Conservation (phyloP, 495 filamentous ascomycete species). For the Lasiosphaeriaceae sp. region DNA sequence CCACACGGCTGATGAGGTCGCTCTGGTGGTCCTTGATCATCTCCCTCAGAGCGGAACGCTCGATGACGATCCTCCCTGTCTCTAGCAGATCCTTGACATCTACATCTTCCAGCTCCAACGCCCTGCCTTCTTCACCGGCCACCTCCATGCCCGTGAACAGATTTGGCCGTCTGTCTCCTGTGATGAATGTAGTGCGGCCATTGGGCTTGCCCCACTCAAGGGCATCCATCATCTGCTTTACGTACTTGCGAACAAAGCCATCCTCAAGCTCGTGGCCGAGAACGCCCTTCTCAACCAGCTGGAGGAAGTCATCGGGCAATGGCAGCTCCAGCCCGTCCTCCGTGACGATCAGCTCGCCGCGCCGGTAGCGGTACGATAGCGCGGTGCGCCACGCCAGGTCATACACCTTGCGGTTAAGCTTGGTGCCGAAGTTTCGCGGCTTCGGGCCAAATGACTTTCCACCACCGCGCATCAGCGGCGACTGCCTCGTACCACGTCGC, state of each 20-base stretch:
- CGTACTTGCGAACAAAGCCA: constrained; percentile 53
- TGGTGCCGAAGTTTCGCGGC: constrained; percentile 82
- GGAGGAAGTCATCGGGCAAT: constrained; percentile 40
- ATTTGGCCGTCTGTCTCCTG: constrained; percentile 48
- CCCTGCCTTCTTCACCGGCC: constrained; percentile 60
- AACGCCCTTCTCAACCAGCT: constrained; percentile 21
- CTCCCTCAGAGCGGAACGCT: constrained; percentile 71
- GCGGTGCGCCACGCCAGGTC: constrained; percentile 95
- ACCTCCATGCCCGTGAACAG: constrained; percentile 57
- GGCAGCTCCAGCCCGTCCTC: constrained; percentile 66
- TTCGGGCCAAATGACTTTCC: constrained; percentile 84
- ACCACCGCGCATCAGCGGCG: constrained; percentile 79
- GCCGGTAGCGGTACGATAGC: constrained; percentile 81
- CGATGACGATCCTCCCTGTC: constrained; percentile 78
- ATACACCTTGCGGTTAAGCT: constrained; percentile 84
- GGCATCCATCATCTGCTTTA: constrained; percentile 58
- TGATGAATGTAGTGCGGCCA: constrained; percentile 78
- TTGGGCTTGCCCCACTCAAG: constrained; percentile 68
- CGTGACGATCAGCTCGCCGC: constrained; percentile 81
- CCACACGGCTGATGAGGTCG: constrained; percentile 55
- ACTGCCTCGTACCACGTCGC: constrained; percentile 74
- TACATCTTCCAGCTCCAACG: constrained; percentile 66
- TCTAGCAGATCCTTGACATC: constrained; percentile 93
- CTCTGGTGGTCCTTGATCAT: constrained; percentile 73
- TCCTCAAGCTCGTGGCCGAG: constrained; percentile 36